Evolutionary conservation across 805 yeast species (phyloP).

Genomic region (Cyberlindnera lachancei): DNA sequence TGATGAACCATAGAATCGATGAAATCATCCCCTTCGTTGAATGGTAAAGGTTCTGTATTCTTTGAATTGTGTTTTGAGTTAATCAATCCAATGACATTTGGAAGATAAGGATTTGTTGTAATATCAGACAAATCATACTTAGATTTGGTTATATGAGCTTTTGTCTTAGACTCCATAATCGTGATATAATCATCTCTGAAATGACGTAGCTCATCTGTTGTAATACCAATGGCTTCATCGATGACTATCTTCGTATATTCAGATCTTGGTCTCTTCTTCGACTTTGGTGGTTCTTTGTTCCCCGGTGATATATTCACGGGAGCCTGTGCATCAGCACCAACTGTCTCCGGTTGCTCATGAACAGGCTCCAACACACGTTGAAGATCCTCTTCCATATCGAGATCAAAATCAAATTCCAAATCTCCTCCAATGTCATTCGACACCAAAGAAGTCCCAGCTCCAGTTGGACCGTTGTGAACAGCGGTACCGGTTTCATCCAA

Average conservation of each 20-base stretch:
- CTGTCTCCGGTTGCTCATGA: slow-evolving; percentile 6
- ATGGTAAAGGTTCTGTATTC: not conserved
- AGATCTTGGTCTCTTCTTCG: slow-evolving; percentile 6
- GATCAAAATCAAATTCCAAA: slow-evolving; percentile 2
- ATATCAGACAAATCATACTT: not conserved
- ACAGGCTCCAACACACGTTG: slow-evolving; percentile 8
- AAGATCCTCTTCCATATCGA: slow-evolving; percentile 4
- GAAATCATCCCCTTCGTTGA: slow-evolving; percentile 11
- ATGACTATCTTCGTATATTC: slow-evolving; percentile 2
- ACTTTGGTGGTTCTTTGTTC: not conserved
- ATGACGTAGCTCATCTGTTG: slow-evolving; percentile 17
- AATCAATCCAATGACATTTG: not conserved
- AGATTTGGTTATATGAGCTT: too few relatives aligned
- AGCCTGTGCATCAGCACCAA: not conserved
- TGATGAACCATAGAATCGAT: slow-evolving; percentile 19
- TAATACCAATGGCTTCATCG: slow-evolving; percentile 14
- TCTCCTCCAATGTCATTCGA: slow-evolving; percentile 2
- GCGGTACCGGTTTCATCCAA: too few relatives aligned
- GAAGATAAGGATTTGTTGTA: not conserved
- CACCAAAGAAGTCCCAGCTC: too few relatives aligned
- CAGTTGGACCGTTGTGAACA: too few relatives aligned
- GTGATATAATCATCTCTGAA: slow-evolving; percentile 19
- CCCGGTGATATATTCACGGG: too few relatives aligned
- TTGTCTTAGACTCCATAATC: slow-evolving; percentile 8
- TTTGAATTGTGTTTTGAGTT: too few relatives aligned